A percentile compares a stretch with the other conserved stretches of the same genome.
phyloP scores from a whole-genome alignment of 2,329 filamentous ascomycete genomes.

The Ophiostoma sp. region DNA sequence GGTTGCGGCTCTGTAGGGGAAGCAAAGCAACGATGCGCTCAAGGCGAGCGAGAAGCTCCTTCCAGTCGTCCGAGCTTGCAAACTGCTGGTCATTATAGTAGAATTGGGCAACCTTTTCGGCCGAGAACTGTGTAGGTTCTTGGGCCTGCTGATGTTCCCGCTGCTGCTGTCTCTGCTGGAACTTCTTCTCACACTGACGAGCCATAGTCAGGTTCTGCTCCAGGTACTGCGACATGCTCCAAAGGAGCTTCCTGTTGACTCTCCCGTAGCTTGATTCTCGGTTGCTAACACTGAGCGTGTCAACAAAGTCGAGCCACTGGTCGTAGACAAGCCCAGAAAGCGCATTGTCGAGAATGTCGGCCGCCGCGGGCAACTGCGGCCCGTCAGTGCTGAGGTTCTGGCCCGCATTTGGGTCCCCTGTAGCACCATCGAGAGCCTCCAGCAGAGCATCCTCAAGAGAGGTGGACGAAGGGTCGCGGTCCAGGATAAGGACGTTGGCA shows the following conservation, averaged over 20 bases:
- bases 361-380: not conserved
- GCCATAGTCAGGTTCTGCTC: constrained; percentile 40
- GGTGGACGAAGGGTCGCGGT: constrained; percentile 28
- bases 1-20: constrained; percentile 25
- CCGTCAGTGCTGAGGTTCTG: not conserved
- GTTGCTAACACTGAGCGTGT: constrained; percentile 31
- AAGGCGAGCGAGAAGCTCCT: constrained; percentile 37
- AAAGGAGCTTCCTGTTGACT: constrained; percentile 32
- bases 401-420: not conserved
- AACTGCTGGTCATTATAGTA: not conserved
- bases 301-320: constrained; percentile 43
- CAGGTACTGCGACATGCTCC: constrained; percentile 37
- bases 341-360: constrained; percentile 24
- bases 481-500: constrained; percentile 39
- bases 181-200: constrained; percentile 2
- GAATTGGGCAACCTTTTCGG: not conserved
- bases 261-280: not conserved
- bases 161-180: constrained; percentile 14
- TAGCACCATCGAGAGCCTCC: constrained; percentile 28
- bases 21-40: constrained; percentile 34
- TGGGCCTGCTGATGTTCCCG: not conserved
- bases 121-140: not conserved
- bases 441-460: constrained; percentile 35
- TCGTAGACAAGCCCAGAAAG: constrained; percentile 34
- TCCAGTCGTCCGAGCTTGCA: constrained; percentile 35